A percentile compares a stretch with the other conserved stretches of the same genome.
Conservation (phyloP, 2,329 filamentous ascomycete genomes). For the Lecanosticta acicola region DNA sequence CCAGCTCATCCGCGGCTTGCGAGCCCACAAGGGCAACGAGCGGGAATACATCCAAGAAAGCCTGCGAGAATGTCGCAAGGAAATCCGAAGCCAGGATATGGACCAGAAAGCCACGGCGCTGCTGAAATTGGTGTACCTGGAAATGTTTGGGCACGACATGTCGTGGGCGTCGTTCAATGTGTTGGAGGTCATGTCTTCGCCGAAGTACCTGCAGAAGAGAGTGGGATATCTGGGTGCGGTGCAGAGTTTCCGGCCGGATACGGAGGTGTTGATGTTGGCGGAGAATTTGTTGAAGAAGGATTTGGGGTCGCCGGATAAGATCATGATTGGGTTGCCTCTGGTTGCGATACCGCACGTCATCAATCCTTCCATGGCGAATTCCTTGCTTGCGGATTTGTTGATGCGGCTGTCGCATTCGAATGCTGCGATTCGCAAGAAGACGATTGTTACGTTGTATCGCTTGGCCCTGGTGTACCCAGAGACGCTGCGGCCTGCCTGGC, state of each 20-base stretch:
- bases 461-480: conserved; percentile 95
- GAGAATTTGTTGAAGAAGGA: conserved; percentile 97
- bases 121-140: conserved; percentile 91
- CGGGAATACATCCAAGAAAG: conserved; percentile 91
- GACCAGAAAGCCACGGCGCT: conserved; percentile 95
- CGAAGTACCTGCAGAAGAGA: conserved; percentile 90
- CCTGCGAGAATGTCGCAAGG: conserved; percentile 88
- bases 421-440: conserved; percentile 86
- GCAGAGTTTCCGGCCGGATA: conserved; percentile 92
- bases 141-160: conserved; percentile 99
- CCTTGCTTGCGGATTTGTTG: conserved; percentile 77
- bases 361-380: conserved; percentile 85
- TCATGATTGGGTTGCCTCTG: conserved; percentile 78
- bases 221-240: conserved; percentile 93
- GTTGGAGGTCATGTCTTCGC: conserved; percentile 95
- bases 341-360: conserved; percentile 90
- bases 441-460: conserved; percentile 87
- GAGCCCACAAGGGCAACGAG: conserved; percentile 92
- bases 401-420: conserved; percentile 83
- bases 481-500: conserved; percentile 86
- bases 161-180: conserved; percentile 99
- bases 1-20: conserved; percentile 93
- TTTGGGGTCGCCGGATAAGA: conserved; percentile 64
- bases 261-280: conserved; percentile 93
- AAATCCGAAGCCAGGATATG: conserved; percentile 92